Percentiles rank a stretch among this genome's conserved stretches.
Evolutionary conservation across 768 basidiomycete genomes (phyloP).

Genomic region (Tubosaeta brunneosetosa): DNA sequence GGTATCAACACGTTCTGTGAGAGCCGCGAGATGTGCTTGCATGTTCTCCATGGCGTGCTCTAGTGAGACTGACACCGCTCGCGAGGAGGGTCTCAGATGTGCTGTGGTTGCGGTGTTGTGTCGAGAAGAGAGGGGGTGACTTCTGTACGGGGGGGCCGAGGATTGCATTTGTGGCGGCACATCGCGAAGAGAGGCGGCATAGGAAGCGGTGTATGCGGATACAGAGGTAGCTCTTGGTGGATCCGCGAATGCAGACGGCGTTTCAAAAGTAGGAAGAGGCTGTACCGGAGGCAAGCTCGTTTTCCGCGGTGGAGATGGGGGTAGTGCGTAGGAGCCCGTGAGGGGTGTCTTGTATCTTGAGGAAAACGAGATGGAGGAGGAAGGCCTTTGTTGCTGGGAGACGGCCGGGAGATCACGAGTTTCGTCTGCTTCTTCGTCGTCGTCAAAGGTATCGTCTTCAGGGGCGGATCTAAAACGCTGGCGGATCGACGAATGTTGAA

Average conservation of each 20-base stretch:
- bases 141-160: slow-evolving; percentile 34
- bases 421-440: slow-evolving; percentile 51
- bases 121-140: slow-evolving; percentile 31
- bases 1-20: slow-evolving; percentile 77
- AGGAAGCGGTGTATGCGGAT: slow-evolving; percentile 35
- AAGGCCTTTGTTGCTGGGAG: slow-evolving; percentile 47
- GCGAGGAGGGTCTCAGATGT: slow-evolving; percentile 43
- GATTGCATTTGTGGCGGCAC: slow-evolving; percentile 36
- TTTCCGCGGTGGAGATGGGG: slow-evolving; percentile 46
- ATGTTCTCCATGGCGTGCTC: slow-evolving; percentile 77
- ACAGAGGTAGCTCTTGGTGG: slow-evolving; percentile 37
- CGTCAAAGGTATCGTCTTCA: slow-evolving; percentile 41
- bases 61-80: slow-evolving; percentile 32
- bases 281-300: slow-evolving; percentile 55
- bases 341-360: slow-evolving; percentile 78
- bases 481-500: slow-evolving; percentile 6
- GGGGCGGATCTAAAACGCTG: slow-evolving; percentile 16
- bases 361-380: slow-evolving; percentile 61
- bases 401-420: slow-evolving; percentile 40
- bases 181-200: slow-evolving; percentile 37
- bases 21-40: slow-evolving; percentile 76
- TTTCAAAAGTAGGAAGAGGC: slow-evolving; percentile 66
- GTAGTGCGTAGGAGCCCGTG: slow-evolving; percentile 54
- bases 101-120: slow-evolving; percentile 31
- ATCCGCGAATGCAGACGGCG: slow-evolving; percentile 67